These are phyloP conservation scores for Linum tenue DNA, from an alignment of 345 rosid genomes.

Conservation along the genomic window DNA sequence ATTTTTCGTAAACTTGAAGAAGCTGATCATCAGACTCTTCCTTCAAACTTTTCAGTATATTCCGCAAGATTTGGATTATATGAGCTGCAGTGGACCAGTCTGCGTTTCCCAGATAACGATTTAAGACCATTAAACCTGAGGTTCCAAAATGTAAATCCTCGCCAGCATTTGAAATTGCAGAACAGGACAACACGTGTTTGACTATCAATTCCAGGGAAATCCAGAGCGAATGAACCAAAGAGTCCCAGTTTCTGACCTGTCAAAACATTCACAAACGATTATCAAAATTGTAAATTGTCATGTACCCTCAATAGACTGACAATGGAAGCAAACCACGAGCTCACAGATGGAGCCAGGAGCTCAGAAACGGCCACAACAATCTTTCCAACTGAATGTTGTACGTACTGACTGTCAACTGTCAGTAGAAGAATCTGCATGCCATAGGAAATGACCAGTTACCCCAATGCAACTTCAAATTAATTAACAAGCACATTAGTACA, in stretches of 20 bases:
- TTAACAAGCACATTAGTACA: background rate
- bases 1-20: slow-evolving; percentile 31
- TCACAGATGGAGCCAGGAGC: slow-evolving; percentile 40
- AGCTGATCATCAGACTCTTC: slow-evolving; percentile 40
- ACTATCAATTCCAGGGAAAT: slow-evolving; percentile 35
- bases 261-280: slow-evolving; percentile 10
- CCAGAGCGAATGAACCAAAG: slow-evolving; percentile 38
- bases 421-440: slow-evolving; percentile 41
- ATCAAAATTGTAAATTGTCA: background rate
- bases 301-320: background rate
- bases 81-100: slow-evolving; percentile 50
- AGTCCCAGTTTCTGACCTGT: slow-evolving; percentile 46
- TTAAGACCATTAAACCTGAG: slow-evolving; percentile 25
- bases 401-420: slow-evolving; percentile 31
- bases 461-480: background rate
- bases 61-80: slow-evolving; percentile 40
- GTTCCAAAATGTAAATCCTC: slow-evolving; percentile 15
- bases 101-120: slow-evolving; percentile 37
- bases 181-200: slow-evolving; percentile 15
- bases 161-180: slow-evolving; percentile 18
- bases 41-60: slow-evolving; percentile 51
- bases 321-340: slow-evolving; percentile 16
- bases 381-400: slow-evolving; percentile 57
- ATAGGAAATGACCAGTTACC: slow-evolving; percentile 1
- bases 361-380: slow-evolving; percentile 43